phyloP scores from a whole-genome alignment of 2,329 filamentous ascomycete genomes.

The Aspergillus fructus region DNA sequence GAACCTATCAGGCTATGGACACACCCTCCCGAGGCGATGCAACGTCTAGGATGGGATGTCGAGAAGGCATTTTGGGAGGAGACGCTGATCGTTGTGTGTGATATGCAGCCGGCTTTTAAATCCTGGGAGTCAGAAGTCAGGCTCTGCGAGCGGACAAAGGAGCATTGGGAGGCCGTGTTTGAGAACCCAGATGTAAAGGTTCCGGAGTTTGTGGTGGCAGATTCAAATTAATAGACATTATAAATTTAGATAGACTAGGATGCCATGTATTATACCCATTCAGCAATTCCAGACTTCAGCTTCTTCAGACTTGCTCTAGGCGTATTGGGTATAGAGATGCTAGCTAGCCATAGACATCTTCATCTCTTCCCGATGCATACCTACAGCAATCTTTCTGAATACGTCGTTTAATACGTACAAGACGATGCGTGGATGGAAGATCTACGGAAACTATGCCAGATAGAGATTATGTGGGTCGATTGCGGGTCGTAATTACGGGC shows the following conservation, averaged over 20 bases:
- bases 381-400: too few relatives aligned
- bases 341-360: too few relatives aligned
- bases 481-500: too few relatives aligned
- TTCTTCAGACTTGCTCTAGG: too few relatives aligned
- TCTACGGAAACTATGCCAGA: rapidly evolving
- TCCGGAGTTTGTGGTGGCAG: neutral
- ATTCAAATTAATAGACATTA: neutral
- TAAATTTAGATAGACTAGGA: neutral
- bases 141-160: neutral
- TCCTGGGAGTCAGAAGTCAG: neutral
- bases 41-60: neutral
- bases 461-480: too few relatives aligned
- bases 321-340: too few relatives aligned
- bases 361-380: too few relatives aligned
- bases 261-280: too few relatives aligned
- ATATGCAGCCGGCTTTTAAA: neutral
- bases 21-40: neutral
- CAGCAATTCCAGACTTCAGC: too few relatives aligned
- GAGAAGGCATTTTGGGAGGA: neutral
- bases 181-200: neutral
- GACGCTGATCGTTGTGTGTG: neutral
- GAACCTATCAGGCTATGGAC: neutral
- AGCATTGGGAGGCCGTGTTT: neutral
- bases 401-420: neutral
- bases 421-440: neutral